Conservation (phyloP, 2,329 filamentous ascomycete species). For the Ceratocystis smalleyi region DNA sequence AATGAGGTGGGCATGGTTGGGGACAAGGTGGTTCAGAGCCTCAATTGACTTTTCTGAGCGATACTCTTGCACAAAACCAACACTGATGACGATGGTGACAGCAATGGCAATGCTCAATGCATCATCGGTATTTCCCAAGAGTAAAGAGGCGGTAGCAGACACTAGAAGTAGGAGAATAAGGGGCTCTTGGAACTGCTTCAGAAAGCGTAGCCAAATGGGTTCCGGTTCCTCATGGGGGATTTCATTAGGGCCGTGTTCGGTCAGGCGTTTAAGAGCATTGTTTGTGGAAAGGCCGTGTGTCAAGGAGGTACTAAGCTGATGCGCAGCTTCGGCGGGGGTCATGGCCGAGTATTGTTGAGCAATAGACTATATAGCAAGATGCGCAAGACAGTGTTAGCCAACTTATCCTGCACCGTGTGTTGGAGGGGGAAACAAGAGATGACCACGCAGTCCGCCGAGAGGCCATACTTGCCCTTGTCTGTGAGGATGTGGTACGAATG, state of each 20-base stretch:
- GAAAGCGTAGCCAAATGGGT: constrained; percentile 83
- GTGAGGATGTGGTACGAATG: constrained; percentile 37
- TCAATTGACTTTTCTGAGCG: constrained; percentile 94
- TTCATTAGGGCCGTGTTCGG: constrained; percentile 79
- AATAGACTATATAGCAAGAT: constrained; percentile 24
- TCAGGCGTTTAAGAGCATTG: constrained; percentile 65
- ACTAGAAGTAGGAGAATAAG: constrained; percentile 81
- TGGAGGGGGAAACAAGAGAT: neutral
- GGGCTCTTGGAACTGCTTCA: constrained; percentile 94
- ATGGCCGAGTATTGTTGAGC: constrained; percentile 51
- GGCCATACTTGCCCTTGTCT: constrained; percentile 34
- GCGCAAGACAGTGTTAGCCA: constrained; percentile 17
- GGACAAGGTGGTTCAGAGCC: constrained; percentile 81
- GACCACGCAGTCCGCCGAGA: neutral
- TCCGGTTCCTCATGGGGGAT: constrained; percentile 87
- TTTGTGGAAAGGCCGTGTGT: constrained; percentile 63
- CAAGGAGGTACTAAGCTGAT: constrained; percentile 67
- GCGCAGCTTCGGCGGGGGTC: constrained; percentile 62
- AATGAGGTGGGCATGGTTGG: constrained; percentile 90
- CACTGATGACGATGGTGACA: constrained; percentile 89
- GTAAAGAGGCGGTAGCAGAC: constrained; percentile 72
- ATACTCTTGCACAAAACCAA: constrained; percentile 95
- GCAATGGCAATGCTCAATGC: constrained; percentile 89
- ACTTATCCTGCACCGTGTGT: neutral
- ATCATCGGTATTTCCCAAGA: constrained; percentile 89